Conservation (phyloP, 768 basidiomycete species). For the Phlebiopsis gigantea region DNA sequence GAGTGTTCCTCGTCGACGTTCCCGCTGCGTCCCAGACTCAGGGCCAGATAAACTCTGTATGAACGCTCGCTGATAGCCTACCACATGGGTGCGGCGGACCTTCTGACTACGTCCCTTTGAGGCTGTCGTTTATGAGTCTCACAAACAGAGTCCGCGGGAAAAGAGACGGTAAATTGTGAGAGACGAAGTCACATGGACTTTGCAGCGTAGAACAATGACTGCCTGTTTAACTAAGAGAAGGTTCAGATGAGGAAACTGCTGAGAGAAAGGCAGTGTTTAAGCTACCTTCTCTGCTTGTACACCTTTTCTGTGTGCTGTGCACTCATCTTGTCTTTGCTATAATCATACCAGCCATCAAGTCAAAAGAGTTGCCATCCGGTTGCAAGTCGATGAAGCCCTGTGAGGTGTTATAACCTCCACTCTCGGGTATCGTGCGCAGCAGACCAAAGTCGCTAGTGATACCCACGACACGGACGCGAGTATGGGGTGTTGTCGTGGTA, state of each 20-base stretch:
- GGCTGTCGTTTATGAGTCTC: background rate
- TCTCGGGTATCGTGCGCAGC: conserved; percentile 71
- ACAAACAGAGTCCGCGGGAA: background rate
- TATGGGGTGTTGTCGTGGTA: conserved; percentile 67
- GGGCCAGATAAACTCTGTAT: background rate
- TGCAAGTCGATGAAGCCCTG: conserved; percentile 80
- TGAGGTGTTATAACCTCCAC: conserved; percentile 26
- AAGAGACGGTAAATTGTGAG: background rate
- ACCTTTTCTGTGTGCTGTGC: background rate
- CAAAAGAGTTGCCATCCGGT: conserved; percentile 96
- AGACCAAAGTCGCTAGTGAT: conserved; percentile 88
- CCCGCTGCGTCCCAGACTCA: background rate
- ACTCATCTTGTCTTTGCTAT: conserved; percentile 33
- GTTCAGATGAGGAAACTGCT: background rate
- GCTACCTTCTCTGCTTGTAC: background rate
- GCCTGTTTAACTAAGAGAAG: background rate
- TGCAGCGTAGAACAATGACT: background rate
- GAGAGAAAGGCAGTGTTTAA: background rate
- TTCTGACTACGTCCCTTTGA: background rate
- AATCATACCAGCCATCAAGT: conserved; percentile 87
- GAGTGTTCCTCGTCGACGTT: background rate
- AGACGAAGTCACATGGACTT: background rate
- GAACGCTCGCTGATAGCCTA: background rate
- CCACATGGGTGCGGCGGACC: background rate
- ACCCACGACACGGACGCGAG: conserved; percentile 68